phyloP scores from a whole-genome alignment of 2,329 filamentous ascomycete genomes.

The Epichloe hybrida region DNA sequence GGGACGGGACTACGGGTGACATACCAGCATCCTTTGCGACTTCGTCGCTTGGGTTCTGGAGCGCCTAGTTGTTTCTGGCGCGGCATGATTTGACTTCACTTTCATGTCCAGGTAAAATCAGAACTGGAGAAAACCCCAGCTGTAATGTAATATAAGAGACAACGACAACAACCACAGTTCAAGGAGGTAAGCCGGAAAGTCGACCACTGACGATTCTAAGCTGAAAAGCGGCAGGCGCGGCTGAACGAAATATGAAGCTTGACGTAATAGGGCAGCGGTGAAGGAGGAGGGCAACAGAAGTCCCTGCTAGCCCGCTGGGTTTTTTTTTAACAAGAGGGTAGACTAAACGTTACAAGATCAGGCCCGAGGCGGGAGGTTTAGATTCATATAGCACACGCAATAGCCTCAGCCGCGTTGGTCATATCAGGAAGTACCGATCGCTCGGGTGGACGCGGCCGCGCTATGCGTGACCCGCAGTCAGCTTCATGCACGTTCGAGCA shows the following conservation, averaged over 20 bases:
- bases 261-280: background rate
- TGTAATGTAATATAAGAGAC: background rate
- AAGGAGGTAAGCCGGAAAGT: background rate
- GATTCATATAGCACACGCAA: slow-evolving; percentile 3
- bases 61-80: slow-evolving; percentile 29
- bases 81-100: slow-evolving; percentile 20
- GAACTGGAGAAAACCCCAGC: background rate
- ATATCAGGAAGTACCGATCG: slow-evolving; percentile 2
- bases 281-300: background rate
- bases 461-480: slow-evolving; percentile 2
- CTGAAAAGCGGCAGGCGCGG: background rate
- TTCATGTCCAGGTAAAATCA: background rate
- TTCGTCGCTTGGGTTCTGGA: slow-evolving; percentile 30
- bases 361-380: background rate
- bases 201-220: background rate
- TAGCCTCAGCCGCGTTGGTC: slow-evolving; percentile 1
- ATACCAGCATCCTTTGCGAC: slow-evolving; percentile 33
- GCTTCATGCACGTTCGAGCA: background rate
- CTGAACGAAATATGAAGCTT: background rate
- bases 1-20: slow-evolving; percentile 4
- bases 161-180: background rate
- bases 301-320: background rate
- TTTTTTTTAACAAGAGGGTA: background rate
- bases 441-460: background rate
- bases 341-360: background rate